Base-by-base conservation (phyloP, 305 asterid species). In the Fraxinus xanthoxyloides region DNA sequence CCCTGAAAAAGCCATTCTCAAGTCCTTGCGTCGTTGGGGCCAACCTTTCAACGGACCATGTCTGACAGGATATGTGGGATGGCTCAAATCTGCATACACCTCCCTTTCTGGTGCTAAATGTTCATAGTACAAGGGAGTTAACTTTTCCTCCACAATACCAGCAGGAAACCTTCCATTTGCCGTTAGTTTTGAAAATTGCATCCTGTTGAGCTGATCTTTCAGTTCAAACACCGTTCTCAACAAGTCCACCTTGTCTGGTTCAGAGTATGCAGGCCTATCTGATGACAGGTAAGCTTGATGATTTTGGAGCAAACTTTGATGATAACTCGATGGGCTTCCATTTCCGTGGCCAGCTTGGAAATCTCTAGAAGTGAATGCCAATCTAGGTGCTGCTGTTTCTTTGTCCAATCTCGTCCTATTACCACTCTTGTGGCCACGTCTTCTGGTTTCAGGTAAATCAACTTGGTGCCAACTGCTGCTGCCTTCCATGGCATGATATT, bases 151-250 rank as follows among this genome's bases (percentile, higher is more conserved):
- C 56, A 38, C 4, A 28, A 43, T 54, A 77, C 82, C 82, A 23
- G 80, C 72, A 17, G 88, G 83, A 78, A 82, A 84, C 43, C 85
- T 85, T 75, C 81, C 48, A 13, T 82, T 80, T 73, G 82, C 65
- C 28, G 77, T 70, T 51, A 61, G 79, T 85, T 85, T 81, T 75
- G 89, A 78, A 21, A 88, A 81, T 2, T 86, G 90, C 79, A 89
- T 89, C 81, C 87, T 83, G 81, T 85, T 80, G 78, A 91, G 90
- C 89, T 95, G 93, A 80, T 92, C 94, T 84, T 92, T 89, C 83
- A 95, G 93, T 82, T 95, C 93, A 46, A 76, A 75, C 35, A 95
- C 93, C 80, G 90, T 91, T 86, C 94, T 92, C 86, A 93, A 80
- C 81, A 95, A 85, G 80, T 92, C 92, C 78, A 76, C 72, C 82